Percentiles rank a stretch among this genome's conserved stretches.
These are phyloP conservation scores for Pleurotus giganteus DNA, from an alignment of 768 basidiomycete species.

Conservation along the genomic window DNA sequence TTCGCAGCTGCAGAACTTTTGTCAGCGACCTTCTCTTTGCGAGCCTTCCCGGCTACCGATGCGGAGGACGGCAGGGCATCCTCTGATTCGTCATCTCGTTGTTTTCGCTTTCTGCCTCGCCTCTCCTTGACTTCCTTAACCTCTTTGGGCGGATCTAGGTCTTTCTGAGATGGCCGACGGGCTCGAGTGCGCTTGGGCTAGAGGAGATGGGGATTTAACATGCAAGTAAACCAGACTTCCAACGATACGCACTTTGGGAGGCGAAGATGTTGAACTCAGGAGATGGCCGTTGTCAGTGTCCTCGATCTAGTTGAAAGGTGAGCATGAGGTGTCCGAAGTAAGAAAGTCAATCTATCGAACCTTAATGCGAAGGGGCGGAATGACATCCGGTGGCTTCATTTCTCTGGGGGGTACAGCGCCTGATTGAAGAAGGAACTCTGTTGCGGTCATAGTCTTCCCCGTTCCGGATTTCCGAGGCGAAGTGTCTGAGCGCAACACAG, in stretches of 20 bases:
- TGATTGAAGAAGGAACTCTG: background rate
- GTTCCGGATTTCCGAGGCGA: background rate
- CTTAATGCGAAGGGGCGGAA: slow-evolving; percentile 33
- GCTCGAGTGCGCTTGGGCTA: slow-evolving; percentile 6
- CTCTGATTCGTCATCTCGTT: slow-evolving; percentile 8
- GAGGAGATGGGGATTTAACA: background rate
- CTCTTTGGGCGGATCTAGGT: slow-evolving; percentile 9
- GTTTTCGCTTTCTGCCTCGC: slow-evolving; percentile 17
- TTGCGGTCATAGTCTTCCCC: background rate
- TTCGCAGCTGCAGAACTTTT: slow-evolving; percentile 11
- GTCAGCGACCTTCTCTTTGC: slow-evolving; percentile 8
- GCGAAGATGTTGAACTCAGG: background rate
- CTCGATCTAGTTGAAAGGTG: slow-evolving; percentile 26
- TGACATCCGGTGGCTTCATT: slow-evolving; percentile 2
- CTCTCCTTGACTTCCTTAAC: slow-evolving; percentile 16
- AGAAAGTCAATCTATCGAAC: slow-evolving; percentile 15
- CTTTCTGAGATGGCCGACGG: slow-evolving; percentile 16
- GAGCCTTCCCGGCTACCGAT: slow-evolving; percentile 15
- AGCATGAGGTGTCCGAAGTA: background rate
- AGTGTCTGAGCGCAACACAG: slow-evolving; percentile 3
- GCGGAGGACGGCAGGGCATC: background rate
- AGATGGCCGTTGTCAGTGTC: slow-evolving; percentile 27
- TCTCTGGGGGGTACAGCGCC: slow-evolving; percentile 4
- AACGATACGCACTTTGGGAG: background rate
- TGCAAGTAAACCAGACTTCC: background rate